phyloP scores from a whole-genome alignment of 371 early-diverging fungal genomes.

The Mucor sp. region DNA sequence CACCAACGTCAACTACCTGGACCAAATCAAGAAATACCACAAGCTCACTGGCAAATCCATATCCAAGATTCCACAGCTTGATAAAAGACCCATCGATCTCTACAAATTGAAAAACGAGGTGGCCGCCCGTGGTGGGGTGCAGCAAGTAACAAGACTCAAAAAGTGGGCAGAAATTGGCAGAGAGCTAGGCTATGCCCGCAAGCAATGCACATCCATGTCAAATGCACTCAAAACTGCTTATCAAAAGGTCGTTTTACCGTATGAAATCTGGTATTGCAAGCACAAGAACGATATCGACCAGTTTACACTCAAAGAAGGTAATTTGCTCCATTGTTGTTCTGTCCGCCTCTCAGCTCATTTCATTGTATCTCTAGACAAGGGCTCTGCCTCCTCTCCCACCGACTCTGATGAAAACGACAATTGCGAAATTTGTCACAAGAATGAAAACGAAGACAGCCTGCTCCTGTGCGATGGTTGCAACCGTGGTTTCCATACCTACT shows the following conservation, averaged over 20 bases:
- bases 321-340: background rate
- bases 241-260: slow-evolving; percentile 80
- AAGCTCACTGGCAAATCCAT: slow-evolving; percentile 75
- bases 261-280: slow-evolving; percentile 68
- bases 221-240: slow-evolving; percentile 82
- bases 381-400: background rate
- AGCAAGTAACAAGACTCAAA: slow-evolving; percentile 79
- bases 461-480: slow-evolving; percentile 91
- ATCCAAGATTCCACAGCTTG: slow-evolving; percentile 78
- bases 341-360: background rate
- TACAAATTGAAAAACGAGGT: slow-evolving; percentile 85
- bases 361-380: background rate
- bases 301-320: slow-evolving; percentile 18
- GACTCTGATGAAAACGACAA: slow-evolving; percentile 31
- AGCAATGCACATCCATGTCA: slow-evolving; percentile 84
- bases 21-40: slow-evolving; percentile 90
- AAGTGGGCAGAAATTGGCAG: slow-evolving; percentile 92
- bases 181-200: slow-evolving; percentile 73
- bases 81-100: slow-evolving; percentile 86
- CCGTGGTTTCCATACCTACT: slow-evolving; percentile 79
- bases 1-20: slow-evolving; percentile 85
- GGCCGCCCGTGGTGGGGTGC: slow-evolving; percentile 74
- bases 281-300: slow-evolving; percentile 23
- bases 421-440: slow-evolving; percentile 64
- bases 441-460: slow-evolving; percentile 65